A percentile compares a stretch with the other conserved stretches of the same genome.
phyloP scores from a whole-genome alignment of 306 rosid species.

The Rubus idaeus region DNA sequence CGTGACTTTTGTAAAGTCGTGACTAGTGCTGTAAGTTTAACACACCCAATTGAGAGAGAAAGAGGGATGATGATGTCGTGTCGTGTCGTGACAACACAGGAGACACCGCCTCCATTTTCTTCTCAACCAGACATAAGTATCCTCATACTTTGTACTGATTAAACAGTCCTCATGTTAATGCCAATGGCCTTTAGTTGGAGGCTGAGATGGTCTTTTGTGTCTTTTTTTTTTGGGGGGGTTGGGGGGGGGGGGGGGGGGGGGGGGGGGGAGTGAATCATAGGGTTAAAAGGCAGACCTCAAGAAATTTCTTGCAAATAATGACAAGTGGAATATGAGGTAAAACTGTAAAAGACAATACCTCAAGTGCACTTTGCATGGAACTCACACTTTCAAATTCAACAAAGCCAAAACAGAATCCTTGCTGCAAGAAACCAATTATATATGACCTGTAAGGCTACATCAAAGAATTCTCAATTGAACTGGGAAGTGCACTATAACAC shows the following conservation, averaged over 20 bases:
- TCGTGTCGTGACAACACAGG: not conserved
- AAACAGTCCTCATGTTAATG: not conserved
- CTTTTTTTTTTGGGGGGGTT: not conserved
- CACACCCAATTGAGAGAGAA: not conserved
- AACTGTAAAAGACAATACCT: conserved; percentile 48
- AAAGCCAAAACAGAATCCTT: conserved; percentile 95
- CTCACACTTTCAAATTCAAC: conserved; percentile 79
- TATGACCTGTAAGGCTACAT: conserved; percentile 29
- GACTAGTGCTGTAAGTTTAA: not conserved
- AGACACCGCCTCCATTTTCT: not conserved
- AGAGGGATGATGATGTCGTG: not conserved
- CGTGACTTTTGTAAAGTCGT: not conserved
- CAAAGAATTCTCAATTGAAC: conserved; percentile 24
- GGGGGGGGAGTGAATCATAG: not conserved
- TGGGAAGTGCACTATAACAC: not conserved
- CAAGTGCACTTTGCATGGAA: conserved; percentile 80
- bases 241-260: too few species aligned
- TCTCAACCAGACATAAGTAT: not conserved
- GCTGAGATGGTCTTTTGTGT: not conserved
- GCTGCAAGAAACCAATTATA: conserved; percentile 56
- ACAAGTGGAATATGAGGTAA: conserved; percentile 11
- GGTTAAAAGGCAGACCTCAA: not conserved
- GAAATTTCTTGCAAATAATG: not conserved
- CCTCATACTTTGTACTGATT: not conserved
- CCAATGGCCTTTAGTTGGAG: not conserved